Base-by-base conservation (phyloP, 371 early-diverging fungal genomes). In the Encephalitozoon romaleae region DNA sequence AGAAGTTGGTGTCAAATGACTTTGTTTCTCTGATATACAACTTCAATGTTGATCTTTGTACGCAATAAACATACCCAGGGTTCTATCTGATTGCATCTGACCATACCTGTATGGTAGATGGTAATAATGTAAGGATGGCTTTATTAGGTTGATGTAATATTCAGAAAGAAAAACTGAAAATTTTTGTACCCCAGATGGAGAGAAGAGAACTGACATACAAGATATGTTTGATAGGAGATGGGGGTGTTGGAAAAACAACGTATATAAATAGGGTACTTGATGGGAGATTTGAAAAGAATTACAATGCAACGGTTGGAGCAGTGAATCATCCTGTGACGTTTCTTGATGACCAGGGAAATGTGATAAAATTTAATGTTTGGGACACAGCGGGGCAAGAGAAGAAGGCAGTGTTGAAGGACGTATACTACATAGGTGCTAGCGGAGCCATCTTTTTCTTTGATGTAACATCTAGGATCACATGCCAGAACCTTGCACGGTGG, bases 401-500 rank as follows among this genome's bases (percentile, higher is more conserved):
- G 91, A 94, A 97, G 81, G 95, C 96, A 84, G 95, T 95, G 86
- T 93, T 99, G 70, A 95, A 96, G 87, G 99, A 98, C 89, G 96
- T 96, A 81, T 98, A 98, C 89, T 99, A 99, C 88, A 94, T 98
- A 83, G 91, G 91, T 81, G 97, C 99, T 80, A 92, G 98, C 86
- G 97, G 96, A 86, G 99, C 93, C 76, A 95, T 99, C 85, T 96
- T 99, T 88, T 96, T 99, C 94, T 98, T 98, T 84, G 99, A 99
- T 86, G 96, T 98, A 63, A 98, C 97, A 67, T 93, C 96, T 72
- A 89, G 98, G 82, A 95, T 98, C 81, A 97, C 99, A 78, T 96
- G 96, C 89, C 94, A 95, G 89, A 97, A 95, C 89, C 95, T 99
- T 28, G 95, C 95, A 81, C 96, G 94, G 90, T 97, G 99, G 98